Conservation (phyloP, 805 yeast species). For the Scheffersomyces coipomensis region DNA sequence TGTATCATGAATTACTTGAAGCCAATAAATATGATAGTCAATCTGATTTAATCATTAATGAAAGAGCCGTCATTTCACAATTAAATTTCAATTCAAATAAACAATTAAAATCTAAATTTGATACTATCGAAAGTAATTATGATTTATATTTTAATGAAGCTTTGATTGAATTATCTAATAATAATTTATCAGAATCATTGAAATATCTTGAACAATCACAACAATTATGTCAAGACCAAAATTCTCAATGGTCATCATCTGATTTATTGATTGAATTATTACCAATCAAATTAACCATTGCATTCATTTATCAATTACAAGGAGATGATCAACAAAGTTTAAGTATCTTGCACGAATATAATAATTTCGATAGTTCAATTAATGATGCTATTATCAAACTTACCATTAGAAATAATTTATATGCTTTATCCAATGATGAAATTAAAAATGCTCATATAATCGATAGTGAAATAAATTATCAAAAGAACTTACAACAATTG, state of each 20-base stretch:
- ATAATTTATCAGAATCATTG: constrained; percentile 40
- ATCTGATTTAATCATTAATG: constrained; percentile 59
- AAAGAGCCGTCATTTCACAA: constrained; percentile 66
- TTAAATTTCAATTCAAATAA: constrained; percentile 15
- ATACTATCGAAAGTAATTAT: constrained; percentile 27
- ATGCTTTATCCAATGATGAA: constrained; percentile 21
- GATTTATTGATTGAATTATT: constrained; percentile 53
- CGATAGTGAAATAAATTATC: constrained; percentile 35
- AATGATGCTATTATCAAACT: constrained; percentile 41
- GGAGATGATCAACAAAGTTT: constrained; percentile 35
- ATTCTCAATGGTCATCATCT: constrained; percentile 39
- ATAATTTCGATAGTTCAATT: constrained; percentile 25
- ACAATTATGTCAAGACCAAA: constrained; percentile 34
- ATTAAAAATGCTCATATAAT: constrained; percentile 25
- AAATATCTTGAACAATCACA: constrained; percentile 46
- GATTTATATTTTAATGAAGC: constrained; percentile 64
- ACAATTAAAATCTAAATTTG: constrained; percentile 4
- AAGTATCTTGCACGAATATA: constrained; percentile 24
- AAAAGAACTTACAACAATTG: constrained; percentile 33
- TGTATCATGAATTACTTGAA: constrained; percentile 44
- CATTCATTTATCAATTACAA: constrained; percentile 45
- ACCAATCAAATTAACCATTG: constrained; percentile 61
- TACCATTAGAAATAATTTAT: constrained; percentile 44
- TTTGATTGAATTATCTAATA: constrained; percentile 43
- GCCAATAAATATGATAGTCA: constrained; percentile 39